These are phyloP conservation scores for Colletotrichum tropicale DNA, from an alignment of 2,329 filamentous ascomycete species.

Conservation along the genomic window DNA sequence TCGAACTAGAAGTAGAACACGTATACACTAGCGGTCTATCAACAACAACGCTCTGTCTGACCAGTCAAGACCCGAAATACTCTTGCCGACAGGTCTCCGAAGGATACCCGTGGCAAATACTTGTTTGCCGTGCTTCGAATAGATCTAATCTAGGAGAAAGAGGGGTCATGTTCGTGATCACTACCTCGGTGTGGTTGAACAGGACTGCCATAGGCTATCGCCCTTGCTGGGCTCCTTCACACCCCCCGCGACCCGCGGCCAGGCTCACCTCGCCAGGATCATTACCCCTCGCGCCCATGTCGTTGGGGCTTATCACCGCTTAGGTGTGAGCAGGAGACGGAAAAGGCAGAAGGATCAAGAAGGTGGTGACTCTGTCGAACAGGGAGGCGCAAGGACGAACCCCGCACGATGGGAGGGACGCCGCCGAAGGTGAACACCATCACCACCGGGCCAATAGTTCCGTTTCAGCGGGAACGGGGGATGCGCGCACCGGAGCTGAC, in stretches of 20 bases:
- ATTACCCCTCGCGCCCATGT: neutral
- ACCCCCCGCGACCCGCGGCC: neutral
- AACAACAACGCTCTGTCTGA: neutral
- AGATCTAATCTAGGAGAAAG: neutral
- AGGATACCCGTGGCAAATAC: neutral
- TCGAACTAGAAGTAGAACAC: neutral
- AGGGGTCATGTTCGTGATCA: constrained; percentile 1
- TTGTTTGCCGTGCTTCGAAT: neutral
- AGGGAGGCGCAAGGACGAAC: neutral
- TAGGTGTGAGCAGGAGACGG: neutral
- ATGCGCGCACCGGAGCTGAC: neutral
- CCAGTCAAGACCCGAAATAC: neutral
- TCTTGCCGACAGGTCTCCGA: constrained; percentile 20
- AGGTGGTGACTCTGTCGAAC: neutral
- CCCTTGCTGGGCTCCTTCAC: neutral
- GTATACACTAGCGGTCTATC: neutral
- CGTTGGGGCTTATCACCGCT: neutral
- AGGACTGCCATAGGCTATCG: neutral
- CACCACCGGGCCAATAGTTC: constrained; percentile 6
- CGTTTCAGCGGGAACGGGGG: neutral
- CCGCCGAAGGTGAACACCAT: neutral
- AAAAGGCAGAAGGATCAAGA: neutral
- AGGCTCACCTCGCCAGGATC: neutral
- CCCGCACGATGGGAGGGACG: neutral
- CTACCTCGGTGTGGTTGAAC: neutral